A percentile compares a stretch with the other conserved stretches of the same genome.
Conservation (phyloP, 441 rosid species). For the Mallotus repandus region DNA sequence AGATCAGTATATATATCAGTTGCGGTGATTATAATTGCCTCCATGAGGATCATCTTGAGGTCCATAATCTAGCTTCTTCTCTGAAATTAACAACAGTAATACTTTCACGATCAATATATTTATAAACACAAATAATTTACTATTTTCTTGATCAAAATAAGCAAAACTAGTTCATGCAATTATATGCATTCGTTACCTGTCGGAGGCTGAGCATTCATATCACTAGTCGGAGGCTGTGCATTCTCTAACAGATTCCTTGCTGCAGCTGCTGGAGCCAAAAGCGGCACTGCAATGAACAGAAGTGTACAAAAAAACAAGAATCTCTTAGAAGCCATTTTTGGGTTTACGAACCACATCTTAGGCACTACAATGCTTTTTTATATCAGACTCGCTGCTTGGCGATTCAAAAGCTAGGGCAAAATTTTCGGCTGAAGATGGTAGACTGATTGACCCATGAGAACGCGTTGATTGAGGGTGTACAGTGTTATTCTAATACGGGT, state of each 20-base stretch:
- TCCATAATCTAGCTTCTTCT: no score
- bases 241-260: neutral
- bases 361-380: neutral
- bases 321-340: neutral
- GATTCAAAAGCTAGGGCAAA: neutral
- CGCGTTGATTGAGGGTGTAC: neutral
- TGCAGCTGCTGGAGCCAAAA: neutral
- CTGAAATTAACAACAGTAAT: no score
- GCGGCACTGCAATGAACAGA: neutral
- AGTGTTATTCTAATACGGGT: neutral
- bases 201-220: neutral
- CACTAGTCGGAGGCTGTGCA: neutral
- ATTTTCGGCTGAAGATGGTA: neutral
- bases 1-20: neutral
- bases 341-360: neutral
- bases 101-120: no score
- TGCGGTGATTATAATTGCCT: constrained; percentile 2
- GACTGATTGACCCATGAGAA: neutral
- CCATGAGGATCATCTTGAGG: constrained; percentile 14
- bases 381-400: neutral
- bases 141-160: no score
- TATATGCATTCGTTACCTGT: no score
- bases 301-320: neutral
- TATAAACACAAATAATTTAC: no score
- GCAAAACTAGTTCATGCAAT: no score